phyloP scores from a whole-genome alignment of 2,329 filamentous ascomycete species.

The Alternaria sp. region DNA sequence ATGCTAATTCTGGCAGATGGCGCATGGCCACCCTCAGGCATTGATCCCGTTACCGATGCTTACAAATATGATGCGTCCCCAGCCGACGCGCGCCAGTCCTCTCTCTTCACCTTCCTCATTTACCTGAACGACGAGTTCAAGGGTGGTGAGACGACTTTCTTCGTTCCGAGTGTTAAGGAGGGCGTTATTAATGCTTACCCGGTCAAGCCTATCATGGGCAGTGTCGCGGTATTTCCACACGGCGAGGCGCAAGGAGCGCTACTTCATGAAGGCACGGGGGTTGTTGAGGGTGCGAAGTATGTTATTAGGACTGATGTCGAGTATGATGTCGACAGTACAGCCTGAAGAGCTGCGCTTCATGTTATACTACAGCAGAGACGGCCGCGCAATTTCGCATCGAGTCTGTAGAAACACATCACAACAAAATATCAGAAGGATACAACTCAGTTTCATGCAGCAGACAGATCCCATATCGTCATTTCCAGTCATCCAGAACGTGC shows the following conservation, averaged over 20 bases:
- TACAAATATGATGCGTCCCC: constrained; percentile 74
- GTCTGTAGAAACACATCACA: not conserved
- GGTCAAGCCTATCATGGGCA: constrained; percentile 71
- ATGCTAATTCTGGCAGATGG: constrained; percentile 56
- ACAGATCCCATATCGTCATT: not conserved
- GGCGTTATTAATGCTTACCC: constrained; percentile 73
- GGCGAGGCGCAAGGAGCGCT: constrained; percentile 70
- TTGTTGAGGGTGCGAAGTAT: constrained; percentile 70
- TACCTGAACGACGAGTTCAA: constrained; percentile 76
- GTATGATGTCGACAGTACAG: constrained; percentile 61
- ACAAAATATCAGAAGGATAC: not conserved
- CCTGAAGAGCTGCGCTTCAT: not conserved
- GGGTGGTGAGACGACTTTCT: constrained; percentile 74
- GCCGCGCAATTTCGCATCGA: not conserved
- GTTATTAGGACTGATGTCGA: constrained; percentile 75
- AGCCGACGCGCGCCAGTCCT: constrained; percentile 64
- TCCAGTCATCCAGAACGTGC: not conserved
- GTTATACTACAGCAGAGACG: not conserved
- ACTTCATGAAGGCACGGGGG: constrained; percentile 73
- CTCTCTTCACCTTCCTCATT: constrained; percentile 71
- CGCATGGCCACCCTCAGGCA: constrained; percentile 74
- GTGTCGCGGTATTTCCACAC: constrained; percentile 72
- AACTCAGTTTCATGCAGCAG: not conserved
- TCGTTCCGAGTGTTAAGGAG: constrained; percentile 68
- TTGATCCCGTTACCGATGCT: constrained; percentile 59